Base-by-base conservation (phyloP, 345 rosid species). In the Jatropha curcas region DNA sequence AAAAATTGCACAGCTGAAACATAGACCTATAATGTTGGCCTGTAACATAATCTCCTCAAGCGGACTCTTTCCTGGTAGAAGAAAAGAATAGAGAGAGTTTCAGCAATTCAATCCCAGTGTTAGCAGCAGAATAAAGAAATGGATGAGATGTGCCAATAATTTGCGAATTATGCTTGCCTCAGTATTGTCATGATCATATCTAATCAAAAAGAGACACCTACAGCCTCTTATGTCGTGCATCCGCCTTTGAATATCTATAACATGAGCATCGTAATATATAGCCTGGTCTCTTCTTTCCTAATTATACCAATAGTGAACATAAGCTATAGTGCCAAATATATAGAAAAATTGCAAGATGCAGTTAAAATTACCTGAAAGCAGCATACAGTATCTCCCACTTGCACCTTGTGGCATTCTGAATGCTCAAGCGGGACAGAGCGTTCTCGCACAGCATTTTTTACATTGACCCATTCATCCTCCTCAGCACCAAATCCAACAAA, bases 161-260 rank as follows among this genome's bases (percentile, higher is more conserved):
- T 25, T 17, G 35, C 28, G 1, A 35, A 14, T 41, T 19, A 65
- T 43, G 64, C 86, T 65, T 81, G 73, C 96, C 88, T 88, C 86
- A 0, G 78, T 67, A 53, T 73, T 74, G 74, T 90, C 89, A 25
- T 87, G 96, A 65, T 81, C 76, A 19, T 90, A 88, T 14, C 73
- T 81, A 55, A 90, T 78, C 70, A 67, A 43, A 79, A 87, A 90
- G 7, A 87, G 68, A 58, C 96, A 90, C 79, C 96, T 78, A 75
- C 96, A 90, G 30, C 93, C 96, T 81, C 92, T 86, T 30, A 88
- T 82, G 69, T 88, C 96, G 37, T 90, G 91, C 64, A 74, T 81
- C 80, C 71, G 88, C 80, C 85, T 83, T 61, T 87, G 82, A 56
- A 90, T 87, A 34, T 80, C 83, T 24, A 76, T 12, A 14, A 90